These are phyloP conservation scores for Paspalum vaginatum DNA, from an alignment of 176 grass and related monocot species.

Conservation along the genomic window DNA sequence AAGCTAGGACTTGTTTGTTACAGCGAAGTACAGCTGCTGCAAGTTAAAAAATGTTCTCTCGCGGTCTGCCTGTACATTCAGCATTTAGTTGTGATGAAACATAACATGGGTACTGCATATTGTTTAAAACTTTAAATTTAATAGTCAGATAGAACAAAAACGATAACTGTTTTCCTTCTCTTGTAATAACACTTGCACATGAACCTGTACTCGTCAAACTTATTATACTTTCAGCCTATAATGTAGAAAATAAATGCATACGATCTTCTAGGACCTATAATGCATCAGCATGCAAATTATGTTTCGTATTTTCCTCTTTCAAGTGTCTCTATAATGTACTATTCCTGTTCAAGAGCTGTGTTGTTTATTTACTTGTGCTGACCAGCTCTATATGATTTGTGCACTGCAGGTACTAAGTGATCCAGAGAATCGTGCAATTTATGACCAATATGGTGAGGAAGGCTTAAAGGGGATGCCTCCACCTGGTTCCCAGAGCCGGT, in stretches of 20 bases:
- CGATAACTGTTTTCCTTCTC: background rate
- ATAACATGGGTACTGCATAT: background rate
- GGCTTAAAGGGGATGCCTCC: constrained; percentile 72
- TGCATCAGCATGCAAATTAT: background rate
- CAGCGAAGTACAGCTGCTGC: background rate
- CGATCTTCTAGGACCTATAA: background rate
- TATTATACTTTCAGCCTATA: constrained; percentile 16
- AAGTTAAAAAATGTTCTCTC: constrained; percentile 14
- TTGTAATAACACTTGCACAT: background rate
- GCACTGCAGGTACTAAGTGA: constrained; percentile 77
- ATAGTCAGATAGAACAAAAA: constrained; percentile 4
- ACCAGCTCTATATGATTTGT: constrained; percentile 1
- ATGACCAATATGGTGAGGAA: constrained; percentile 80
- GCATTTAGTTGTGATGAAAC: background rate
- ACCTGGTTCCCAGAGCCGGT: constrained; percentile 61
- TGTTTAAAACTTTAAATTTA: constrained; percentile 7
- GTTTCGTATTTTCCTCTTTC: background rate
- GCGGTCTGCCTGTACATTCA: background rate
- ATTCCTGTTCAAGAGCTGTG: background rate
- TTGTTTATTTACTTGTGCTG: constrained; percentile 28
- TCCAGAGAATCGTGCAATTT: constrained; percentile 67
- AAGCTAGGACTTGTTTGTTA: background rate
- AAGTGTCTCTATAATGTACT: background rate
- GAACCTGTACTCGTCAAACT: constrained; percentile 14
- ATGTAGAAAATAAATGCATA: background rate